phyloP scores from a whole-genome alignment of 352 stramenopile genomes.

The Pythium rhizo-oryzae region DNA sequence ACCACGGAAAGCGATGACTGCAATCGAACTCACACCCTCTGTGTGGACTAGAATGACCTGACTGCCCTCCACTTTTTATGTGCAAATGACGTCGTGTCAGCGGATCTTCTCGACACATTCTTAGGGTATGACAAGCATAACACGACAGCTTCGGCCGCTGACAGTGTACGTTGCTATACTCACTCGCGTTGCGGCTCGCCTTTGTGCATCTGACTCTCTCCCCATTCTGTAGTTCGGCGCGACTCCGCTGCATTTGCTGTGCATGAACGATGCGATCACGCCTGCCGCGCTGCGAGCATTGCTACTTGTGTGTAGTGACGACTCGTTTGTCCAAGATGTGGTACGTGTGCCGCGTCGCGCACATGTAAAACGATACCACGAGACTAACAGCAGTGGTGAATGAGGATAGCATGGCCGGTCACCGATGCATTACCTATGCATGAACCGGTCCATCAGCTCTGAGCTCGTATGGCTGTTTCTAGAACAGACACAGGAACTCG shows the following conservation, averaged over 20 bases:
- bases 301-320: constrained; percentile 46
- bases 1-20: background rate
- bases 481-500: constrained; percentile 55
- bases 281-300: constrained; percentile 40
- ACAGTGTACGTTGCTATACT: constrained; percentile 14
- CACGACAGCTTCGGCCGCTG: constrained; percentile 10
- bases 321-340: constrained; percentile 50
- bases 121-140: constrained; percentile 47
- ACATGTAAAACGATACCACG: background rate
- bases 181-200: background rate
- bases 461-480: constrained; percentile 78
- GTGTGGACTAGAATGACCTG: constrained; percentile 34
- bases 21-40: background rate
- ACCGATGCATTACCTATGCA: constrained; percentile 74
- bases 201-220: background rate
- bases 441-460: constrained; percentile 53
- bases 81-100: constrained; percentile 45
- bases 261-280: constrained; percentile 57
- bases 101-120: constrained; percentile 42
- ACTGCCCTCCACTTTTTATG: constrained; percentile 58
- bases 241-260: constrained; percentile 65
- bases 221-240: constrained; percentile 44
- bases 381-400: background rate
- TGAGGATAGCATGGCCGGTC: constrained; percentile 47
- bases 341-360: constrained; percentile 28